A percentile compares a stretch with the other conserved stretches of the same genome.
These are phyloP conservation scores for Austroboletus olivaceoglutinosus DNA, from an alignment of 1,284 basidiomycete species.

Conservation along the genomic window DNA sequence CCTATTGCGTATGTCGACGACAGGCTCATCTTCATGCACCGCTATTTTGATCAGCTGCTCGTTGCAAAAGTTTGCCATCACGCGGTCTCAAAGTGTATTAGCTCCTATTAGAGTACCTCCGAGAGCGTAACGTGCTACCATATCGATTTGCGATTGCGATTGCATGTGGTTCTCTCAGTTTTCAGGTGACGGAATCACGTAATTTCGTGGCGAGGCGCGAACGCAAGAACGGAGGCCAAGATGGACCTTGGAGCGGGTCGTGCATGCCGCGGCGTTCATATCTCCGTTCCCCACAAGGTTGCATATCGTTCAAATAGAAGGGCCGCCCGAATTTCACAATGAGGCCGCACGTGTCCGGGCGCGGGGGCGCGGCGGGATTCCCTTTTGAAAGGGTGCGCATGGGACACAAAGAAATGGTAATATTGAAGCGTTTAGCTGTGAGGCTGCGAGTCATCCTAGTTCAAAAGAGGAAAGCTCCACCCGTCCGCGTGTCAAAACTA, in stretches of 20 bases:
- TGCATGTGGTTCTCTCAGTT: slow-evolving; percentile 8
- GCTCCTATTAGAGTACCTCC: slow-evolving; percentile 13
- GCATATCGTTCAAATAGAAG: slow-evolving; percentile 10
- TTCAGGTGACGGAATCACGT: not conserved
- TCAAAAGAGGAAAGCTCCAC: not conserved
- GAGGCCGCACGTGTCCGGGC: not conserved
- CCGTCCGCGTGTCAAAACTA: too few relatives aligned
- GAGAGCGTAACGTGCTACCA: not conserved
- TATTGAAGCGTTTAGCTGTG: not conserved
- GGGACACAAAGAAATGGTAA: not conserved
- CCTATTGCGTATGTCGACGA: not conserved
- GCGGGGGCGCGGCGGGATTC: slow-evolving; percentile 4
- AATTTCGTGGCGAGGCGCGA: slow-evolving; percentile 3
- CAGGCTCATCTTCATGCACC: not conserved
- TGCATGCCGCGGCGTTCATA: slow-evolving; percentile 17
- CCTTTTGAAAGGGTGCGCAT: slow-evolving; percentile 1
- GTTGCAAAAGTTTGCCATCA: not conserved
- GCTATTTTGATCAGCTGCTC: slow-evolving; percentile 5
- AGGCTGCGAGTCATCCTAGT: not conserved
- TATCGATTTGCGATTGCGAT: not conserved
- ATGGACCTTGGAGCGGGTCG: slow-evolving; percentile 8
- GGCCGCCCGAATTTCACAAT: slow-evolving; percentile 1
- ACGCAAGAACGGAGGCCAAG: slow-evolving; percentile 6
- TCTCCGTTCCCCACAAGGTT: slow-evolving; percentile 14
- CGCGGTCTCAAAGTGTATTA: slow-evolving; percentile 2